Evolutionary conservation across 2,329 filamentous ascomycete species (phyloP), one percentile per base, ranked within the genome.

Genomic region (Venturia asperata): DNA sequence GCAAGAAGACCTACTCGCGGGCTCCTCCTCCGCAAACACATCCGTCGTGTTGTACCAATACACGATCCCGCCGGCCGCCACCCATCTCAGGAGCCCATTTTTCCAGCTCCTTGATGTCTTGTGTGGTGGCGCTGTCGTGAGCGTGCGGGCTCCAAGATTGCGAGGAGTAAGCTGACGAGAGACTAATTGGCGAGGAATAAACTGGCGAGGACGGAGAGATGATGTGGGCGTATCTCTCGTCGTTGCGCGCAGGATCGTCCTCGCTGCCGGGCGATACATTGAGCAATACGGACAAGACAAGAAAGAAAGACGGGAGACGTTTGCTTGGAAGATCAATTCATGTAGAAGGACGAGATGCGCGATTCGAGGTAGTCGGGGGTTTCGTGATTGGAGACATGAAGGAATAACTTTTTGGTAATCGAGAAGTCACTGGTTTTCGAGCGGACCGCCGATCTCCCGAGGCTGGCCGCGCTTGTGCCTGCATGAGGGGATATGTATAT

Each of bases 41-140:
- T 87, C 84, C 72, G 88, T 93, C 9, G 92, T 97, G 80, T 92
- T 96, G 77, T 97, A 99, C 77, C 90, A 97, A 79, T 97, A 99
- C 62, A 97, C 79, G 58, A 88, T 86, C 24, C 83, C 91, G 66
- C 81, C 82, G 0, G 91, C 92, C 65, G 94, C 74, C 69, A 86
- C 90, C 85, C 91, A 88, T 79, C 93, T 84, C 71, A 85, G 75
- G 4, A 82, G 82, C 63, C 86, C 82, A 75, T 86, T 88, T 83
- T 92, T 96, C 90, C 91, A 96, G 74, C 87, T 89, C 75, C 91
- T 37, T 15, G 52, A 58, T 11, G 52, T 58, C 52, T 58, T 58
- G 7, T 58, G 52, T 21, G 85, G 81, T 3, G 82, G 78, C 68
- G 80, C 79, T 69, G 82, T 84, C 79, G 80, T 87, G 71, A 86